phyloP scores from a whole-genome alignment of 1,284 basidiomycete species.

The Waitea zeae region DNA sequence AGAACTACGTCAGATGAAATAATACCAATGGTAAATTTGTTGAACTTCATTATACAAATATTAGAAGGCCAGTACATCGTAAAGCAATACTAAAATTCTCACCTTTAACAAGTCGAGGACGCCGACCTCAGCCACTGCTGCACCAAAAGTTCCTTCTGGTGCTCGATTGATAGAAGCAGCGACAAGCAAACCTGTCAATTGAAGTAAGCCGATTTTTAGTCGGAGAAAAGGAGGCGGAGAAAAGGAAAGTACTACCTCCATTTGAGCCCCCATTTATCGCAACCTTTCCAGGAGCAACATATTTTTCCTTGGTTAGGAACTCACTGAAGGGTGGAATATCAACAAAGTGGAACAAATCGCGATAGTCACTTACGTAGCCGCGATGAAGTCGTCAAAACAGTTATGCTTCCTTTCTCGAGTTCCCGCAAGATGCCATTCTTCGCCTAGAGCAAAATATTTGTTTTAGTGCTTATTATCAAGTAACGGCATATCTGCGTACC shows the following conservation, averaged over 20 bases:
- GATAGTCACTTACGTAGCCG: conserved; percentile 43
- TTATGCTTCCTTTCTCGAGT: too few species aligned
- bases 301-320: conserved; percentile 56
- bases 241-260: conserved; percentile 31
- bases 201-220: too few species aligned
- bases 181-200: conserved; percentile 44
- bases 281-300: conserved; percentile 55
- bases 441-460: too few species aligned
- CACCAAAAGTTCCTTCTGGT: conserved; percentile 61
- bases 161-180: conserved; percentile 71
- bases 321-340: conserved; percentile 25
- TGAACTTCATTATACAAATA: conserved; percentile 28
- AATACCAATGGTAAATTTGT: conserved; percentile 58
- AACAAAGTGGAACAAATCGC: conserved; percentile 1
- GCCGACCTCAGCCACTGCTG: conserved; percentile 67
- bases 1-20: conserved; percentile 7
- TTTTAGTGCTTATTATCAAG: too few species aligned
- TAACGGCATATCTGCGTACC: too few species aligned
- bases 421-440: too few species aligned
- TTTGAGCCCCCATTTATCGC: conserved; percentile 68
- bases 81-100: conserved; percentile 8
- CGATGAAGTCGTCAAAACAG: conserved; percentile 69
- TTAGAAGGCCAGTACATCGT: conserved; percentile 1
- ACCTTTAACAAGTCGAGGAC: conserved; percentile 73
- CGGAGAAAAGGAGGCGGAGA: conserved; percentile 6